These are phyloP conservation scores for Clonostachys solani DNA, from an alignment of 2,329 filamentous ascomycete genomes.

Conservation along the genomic window DNA sequence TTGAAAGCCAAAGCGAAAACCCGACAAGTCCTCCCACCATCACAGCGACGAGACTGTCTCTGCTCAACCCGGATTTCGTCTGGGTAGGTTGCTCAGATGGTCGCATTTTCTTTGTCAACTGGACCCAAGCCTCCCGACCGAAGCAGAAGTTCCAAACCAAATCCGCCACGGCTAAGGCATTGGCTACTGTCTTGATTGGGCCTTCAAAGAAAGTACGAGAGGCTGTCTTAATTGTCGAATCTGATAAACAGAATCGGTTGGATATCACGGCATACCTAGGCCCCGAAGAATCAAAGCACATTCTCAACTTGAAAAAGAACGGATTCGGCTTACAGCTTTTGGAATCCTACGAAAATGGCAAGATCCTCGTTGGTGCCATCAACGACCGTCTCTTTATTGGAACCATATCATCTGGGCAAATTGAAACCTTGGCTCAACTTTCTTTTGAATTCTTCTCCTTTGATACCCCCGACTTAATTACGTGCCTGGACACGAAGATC, in stretches of 20 bases:
- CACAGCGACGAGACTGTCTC: slow-evolving; percentile 34
- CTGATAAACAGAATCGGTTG: slow-evolving; percentile 22
- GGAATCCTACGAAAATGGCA: slow-evolving; percentile 47
- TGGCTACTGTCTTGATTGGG: slow-evolving; percentile 30
- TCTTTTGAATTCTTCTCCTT: slow-evolving; percentile 55
- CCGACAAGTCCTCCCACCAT: slow-evolving; percentile 22
- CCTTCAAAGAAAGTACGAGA: slow-evolving; percentile 37
- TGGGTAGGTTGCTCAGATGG: slow-evolving; percentile 60
- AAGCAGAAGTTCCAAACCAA: slow-evolving; percentile 25
- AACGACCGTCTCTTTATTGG: slow-evolving; percentile 30
- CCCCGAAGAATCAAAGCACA: slow-evolving; percentile 20
- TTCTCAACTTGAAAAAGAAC: slow-evolving; percentile 29
- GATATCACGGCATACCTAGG: slow-evolving; percentile 42
- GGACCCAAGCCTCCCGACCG: slow-evolving; percentile 38
- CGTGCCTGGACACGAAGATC: slow-evolving; percentile 60
- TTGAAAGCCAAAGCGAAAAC: slow-evolving; percentile 16
- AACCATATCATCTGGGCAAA: slow-evolving; percentile 11
- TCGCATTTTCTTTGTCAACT: slow-evolving; percentile 52
- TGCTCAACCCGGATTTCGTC: slow-evolving; percentile 35
- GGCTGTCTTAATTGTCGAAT: slow-evolving; percentile 41
- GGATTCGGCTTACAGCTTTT: slow-evolving; percentile 34
- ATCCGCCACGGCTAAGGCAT: slow-evolving; percentile 38
- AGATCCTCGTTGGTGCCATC: slow-evolving; percentile 43
- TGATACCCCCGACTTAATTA: slow-evolving; percentile 59
- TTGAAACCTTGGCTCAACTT: slow-evolving; percentile 15